These are phyloP conservation scores for Lasiodiplodia sp. DNA, from an alignment of 2,329 filamentous ascomycete genomes.

Conservation along the genomic window DNA sequence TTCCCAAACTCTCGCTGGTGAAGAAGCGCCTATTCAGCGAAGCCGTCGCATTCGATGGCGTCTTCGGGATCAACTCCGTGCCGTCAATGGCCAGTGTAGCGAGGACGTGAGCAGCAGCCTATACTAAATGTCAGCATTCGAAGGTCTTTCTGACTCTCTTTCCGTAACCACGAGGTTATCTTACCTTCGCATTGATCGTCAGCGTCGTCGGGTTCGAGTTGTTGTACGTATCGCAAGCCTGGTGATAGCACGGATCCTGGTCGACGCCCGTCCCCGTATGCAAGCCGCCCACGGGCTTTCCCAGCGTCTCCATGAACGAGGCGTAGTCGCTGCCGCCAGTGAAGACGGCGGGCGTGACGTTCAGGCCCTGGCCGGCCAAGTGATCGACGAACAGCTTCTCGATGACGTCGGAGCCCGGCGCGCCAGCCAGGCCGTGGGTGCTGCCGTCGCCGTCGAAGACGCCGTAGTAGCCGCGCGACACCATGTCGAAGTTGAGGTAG, in stretches of 20 bases:
- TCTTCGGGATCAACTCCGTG: slow-evolving; percentile 45
- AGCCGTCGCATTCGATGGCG: slow-evolving; percentile 42
- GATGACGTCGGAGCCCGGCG: slow-evolving; percentile 45
- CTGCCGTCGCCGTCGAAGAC: slow-evolving; percentile 39
- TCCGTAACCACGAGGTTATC: not conserved
- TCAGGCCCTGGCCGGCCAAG: slow-evolving; percentile 37
- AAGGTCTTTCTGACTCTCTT: no score
- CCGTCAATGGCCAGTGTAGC: slow-evolving; percentile 43
- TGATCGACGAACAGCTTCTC: slow-evolving; percentile 44
- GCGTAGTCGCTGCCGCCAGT: slow-evolving; percentile 44
- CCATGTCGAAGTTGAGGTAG: slow-evolving; percentile 76
- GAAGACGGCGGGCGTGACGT: slow-evolving; percentile 40
- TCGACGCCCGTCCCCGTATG: slow-evolving; percentile 42
- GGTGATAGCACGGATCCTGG: slow-evolving; percentile 48
- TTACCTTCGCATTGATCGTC: slow-evolving; percentile 43
- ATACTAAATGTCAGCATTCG: not conserved
- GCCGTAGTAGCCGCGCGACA: slow-evolving; percentile 31
- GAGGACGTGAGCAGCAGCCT: slow-evolving; percentile 45
- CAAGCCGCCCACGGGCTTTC: slow-evolving; percentile 48
- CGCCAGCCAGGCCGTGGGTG: slow-evolving; percentile 34
- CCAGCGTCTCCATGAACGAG: slow-evolving; percentile 43
- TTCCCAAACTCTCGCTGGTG: slow-evolving; percentile 34
- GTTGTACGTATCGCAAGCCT: slow-evolving; percentile 43
- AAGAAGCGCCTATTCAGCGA: slow-evolving; percentile 38
- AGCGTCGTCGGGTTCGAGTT: slow-evolving; percentile 44